Base-by-base conservation (phyloP, 225 moss, liverwort and hornwort genomes). In the Straminergon stramineum region DNA sequence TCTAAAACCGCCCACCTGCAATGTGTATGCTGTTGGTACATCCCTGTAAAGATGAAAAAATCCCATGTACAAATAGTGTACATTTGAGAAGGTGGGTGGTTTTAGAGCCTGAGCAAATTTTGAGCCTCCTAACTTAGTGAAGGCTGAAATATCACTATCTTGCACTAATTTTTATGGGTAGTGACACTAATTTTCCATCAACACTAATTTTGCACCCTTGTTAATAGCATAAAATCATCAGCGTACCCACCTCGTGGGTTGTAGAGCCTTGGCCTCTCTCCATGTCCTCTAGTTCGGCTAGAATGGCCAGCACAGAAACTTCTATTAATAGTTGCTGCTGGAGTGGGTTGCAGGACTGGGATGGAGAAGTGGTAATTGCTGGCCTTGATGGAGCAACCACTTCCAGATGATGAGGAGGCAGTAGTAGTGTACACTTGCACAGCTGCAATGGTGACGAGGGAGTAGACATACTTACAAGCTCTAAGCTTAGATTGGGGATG, bases 361-460 rank as follows among this genome's bases (percentile, higher is more conserved):
- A 41, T 69, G 85, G 57, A 1, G 71, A 45, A 45, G 69, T 58
- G 81, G 81, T 60, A 58, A 81, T 69, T 69, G 81, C 79, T 34
- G n/a, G 73, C 35, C 82, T 88, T 91, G 88, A 66, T 85, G 85
- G 66, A 88, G 66, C 81, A 89, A 68, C 88, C 32, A 88, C 88
- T 82, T 73, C 11, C 0, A 9, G 57, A 63, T 73, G 74, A 67
- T 87, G 48, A 43, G 17, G 30, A 51, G 52, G 6, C 5, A 0
- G 48, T 10, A 9, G 48, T 48, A 48, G 15, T 26, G 60, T 85
- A 62, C 24, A 16, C 23, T 35, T 17, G 17, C 19, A 5, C 21
- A 11, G 64, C 23, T 15, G 35, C 55, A 41, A 53, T 43, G 75
- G 73, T 9, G 63, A 71, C 56, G 0, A 30, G 34, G 32, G 67